phyloP scores from a whole-genome alignment of 139 green algal genomes.

The Auxenochlorella pyrenoidosa region DNA sequence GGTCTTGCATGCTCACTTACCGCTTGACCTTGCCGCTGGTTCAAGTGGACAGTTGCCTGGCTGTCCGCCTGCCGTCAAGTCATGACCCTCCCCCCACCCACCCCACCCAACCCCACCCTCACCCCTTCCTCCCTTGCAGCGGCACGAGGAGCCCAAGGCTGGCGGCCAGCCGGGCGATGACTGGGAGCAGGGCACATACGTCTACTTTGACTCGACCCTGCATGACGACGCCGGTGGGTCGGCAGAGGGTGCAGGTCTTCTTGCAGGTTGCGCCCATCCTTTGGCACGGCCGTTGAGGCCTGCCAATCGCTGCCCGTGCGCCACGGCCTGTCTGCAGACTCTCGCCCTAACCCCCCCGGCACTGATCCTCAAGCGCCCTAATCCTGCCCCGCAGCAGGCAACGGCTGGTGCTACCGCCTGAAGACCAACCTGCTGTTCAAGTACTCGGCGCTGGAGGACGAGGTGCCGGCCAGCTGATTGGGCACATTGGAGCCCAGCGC shows the following conservation, averaged over 20 bases:
- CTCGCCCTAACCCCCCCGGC: too few relatives aligned
- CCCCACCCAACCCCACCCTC: neutral
- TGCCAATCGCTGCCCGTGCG: too few relatives aligned
- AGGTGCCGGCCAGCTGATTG: constrained; percentile 44
- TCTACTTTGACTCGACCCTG: constrained; percentile 93
- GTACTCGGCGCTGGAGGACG: constrained; percentile 83
- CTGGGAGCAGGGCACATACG: constrained; percentile 91
- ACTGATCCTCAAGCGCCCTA: too few relatives aligned
- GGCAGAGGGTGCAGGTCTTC: neutral
- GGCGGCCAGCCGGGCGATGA: constrained; percentile 81
- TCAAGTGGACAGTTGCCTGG: too few relatives aligned
- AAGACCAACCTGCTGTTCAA: constrained; percentile 95
- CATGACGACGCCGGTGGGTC: constrained; percentile 72
- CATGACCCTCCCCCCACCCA: too few relatives aligned
- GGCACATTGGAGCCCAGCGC: neutral
- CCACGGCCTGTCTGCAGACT: too few relatives aligned
- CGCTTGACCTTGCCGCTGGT: too few relatives aligned
- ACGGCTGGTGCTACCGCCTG: constrained; percentile 88
- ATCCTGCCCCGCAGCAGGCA: too few relatives aligned
- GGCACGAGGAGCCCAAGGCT: constrained; percentile 90
- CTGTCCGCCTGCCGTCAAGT: too few relatives aligned
- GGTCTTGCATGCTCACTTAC: too few relatives aligned
- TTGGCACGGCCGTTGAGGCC: too few relatives aligned
- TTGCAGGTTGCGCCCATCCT: too few relatives aligned
- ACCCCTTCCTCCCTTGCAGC: constrained; percentile 54